Conservation (phyloP, 768 basidiomycete genomes). For the Pilatotrama ljubarskyi region DNA sequence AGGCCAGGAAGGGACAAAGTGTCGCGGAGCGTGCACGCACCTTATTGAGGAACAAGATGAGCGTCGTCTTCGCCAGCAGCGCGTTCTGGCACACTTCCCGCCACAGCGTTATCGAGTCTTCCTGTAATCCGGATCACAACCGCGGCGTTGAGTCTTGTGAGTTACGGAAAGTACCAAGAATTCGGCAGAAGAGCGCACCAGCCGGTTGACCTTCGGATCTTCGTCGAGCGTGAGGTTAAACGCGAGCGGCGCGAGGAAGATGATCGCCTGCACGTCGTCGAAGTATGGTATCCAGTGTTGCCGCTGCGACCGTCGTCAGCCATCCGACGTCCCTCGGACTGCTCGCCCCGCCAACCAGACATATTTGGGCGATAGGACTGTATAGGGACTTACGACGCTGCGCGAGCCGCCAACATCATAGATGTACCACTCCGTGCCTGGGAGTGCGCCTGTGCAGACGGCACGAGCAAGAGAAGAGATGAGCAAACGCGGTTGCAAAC, state of each 20-base stretch:
- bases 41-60: slow-evolving; percentile 82
- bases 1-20: background rate
- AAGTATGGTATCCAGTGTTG: slow-evolving; percentile 77
- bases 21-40: slow-evolving; percentile 30
- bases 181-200: slow-evolving; percentile 41
- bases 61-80: slow-evolving; percentile 57
- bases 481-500: background rate
- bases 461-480: background rate
- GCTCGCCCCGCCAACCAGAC: no score
- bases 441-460: slow-evolving; percentile 23
- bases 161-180: no score
- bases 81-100: slow-evolving; percentile 65
- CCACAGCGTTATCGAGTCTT: slow-evolving; percentile 77
- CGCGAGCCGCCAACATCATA: slow-evolving; percentile 71
- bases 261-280: slow-evolving; percentile 77
- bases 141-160: no score
- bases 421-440: slow-evolving; percentile 62
- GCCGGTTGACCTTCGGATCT: slow-evolving; percentile 60
- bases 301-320: slow-evolving; percentile 37
- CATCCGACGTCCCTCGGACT: no score
- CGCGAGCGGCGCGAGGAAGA: slow-evolving; percentile 78
- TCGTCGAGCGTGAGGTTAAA: slow-evolving; percentile 75
- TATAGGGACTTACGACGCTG: slow-evolving; percentile 41
- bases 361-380: no score
- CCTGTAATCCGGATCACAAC: no score